Evolutionary conservation across 176 grass and related monocot species (phyloP), one percentile per base, ranked within the genome.

Genomic region (Triticum aestivum): DNA sequence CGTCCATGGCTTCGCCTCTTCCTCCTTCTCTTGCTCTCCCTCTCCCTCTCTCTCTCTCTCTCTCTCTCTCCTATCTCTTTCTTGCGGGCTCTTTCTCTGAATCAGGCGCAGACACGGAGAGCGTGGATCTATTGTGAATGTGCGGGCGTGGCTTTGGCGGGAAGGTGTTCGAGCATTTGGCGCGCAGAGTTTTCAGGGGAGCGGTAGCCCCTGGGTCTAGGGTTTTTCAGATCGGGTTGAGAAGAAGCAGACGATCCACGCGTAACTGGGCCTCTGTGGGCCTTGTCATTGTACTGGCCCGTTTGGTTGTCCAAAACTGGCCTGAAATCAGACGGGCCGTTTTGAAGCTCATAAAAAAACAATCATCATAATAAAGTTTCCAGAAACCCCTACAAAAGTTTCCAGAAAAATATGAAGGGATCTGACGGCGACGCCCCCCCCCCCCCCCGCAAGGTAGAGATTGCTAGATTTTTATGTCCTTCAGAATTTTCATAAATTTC

Each of bases 131-230:
- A 26, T 29, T 74, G 72, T 20, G 20, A 73, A 75, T 32, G 29
- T 27, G 81, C 3, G 9, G 18, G 64, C 9, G 47, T 68, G 69
- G 81, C 34, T 62, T 83, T 83, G 89, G 89, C 89, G 85, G 85
- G 89, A 91, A 87, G 65, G 80, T 84, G 85, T 84, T 87, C 67
- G 85, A 73, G 42, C 58, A 79, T 84, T 90, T 90, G 78, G 88
- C 88, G 88, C 88, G 88, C 88, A 62, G 26, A 59, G 78, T 85
- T 88, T 52, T 52, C 65, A n/a, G 78, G 24, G 8, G 24, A n/a
- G 15, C 34, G 54, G 37, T 72, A 72, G 18, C n/a, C 61, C 8
- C 2, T 27, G 27, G 42, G 30, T 76, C 75, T 89, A 84, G 82
- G 87, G 87, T 79, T 89, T 85, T 38, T n/a, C 12, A 39, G 67